These are phyloP conservation scores for Aspergillus heteromorphus DNA, from an alignment of 495 filamentous ascomycete species.

Conservation along the genomic window DNA sequence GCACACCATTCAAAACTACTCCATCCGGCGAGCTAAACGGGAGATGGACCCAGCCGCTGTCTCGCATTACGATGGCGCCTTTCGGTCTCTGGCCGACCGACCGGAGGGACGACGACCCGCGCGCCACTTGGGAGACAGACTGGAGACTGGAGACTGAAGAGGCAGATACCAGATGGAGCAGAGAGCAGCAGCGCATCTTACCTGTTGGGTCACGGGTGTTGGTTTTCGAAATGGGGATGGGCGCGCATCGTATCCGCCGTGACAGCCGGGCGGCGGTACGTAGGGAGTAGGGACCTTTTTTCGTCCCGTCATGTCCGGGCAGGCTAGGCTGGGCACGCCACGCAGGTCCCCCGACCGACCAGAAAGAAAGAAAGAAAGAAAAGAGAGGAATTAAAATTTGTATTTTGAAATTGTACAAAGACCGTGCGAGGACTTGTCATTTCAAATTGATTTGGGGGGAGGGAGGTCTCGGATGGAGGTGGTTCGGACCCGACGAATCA, in stretches of 20 bases:
- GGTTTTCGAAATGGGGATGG: slow-evolving; percentile 6
- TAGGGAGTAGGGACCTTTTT: too few relatives aligned
- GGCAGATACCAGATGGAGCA: too few relatives aligned
- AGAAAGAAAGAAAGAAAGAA: too few relatives aligned
- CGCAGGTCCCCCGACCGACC: slow-evolving; percentile 3
- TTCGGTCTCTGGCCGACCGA: not conserved
- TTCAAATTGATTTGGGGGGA: not conserved
- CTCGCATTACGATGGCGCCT: not conserved
- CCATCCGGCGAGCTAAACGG: not conserved
- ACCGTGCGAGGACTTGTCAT: slow-evolving; percentile 7
- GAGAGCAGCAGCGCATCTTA: not conserved
- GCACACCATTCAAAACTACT: too few relatives aligned
- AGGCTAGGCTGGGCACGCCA: slow-evolving; percentile 3
- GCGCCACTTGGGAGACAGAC: not conserved
- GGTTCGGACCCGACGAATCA: too few relatives aligned
- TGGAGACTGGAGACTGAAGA: too few relatives aligned
- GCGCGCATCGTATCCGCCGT: slow-evolving; percentile 12
- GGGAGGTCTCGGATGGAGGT: too few relatives aligned
- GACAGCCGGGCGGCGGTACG: slow-evolving; percentile 10
- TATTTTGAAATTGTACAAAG: not conserved
- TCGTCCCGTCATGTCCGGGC: not conserved
- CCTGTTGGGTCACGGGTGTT: not conserved
- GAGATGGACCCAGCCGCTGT: not conserved
- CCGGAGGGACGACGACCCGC: not conserved
- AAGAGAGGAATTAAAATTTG: not conserved